Base-by-base conservation (phyloP, 768 basidiomycete genomes). In the Lactarius pseudohatsudake region DNA sequence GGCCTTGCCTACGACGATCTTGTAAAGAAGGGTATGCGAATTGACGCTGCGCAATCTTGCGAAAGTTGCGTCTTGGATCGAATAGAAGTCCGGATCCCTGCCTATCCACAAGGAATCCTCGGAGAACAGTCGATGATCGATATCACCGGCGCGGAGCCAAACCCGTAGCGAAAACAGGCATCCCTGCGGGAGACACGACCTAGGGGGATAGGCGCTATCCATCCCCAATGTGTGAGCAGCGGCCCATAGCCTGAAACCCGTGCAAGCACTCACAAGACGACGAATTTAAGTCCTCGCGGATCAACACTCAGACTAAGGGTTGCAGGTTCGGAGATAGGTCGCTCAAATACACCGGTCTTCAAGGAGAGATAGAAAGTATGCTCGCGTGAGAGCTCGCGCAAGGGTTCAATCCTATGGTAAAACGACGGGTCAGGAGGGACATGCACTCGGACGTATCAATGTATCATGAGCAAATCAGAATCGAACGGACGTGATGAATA, bases 81-180 rank as follows among this genome's bases (percentile, higher is more conserved):
- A 77, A 54, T 77, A 74, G 72, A 90, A 89, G 71, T 89, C 86
- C 5, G 85, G 85, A 71, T 90, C 86, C 71, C 79, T 84, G 20
- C 85, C 87, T 15, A 89, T 76, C 86, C 86, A 89, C 32, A 89
- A 72, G 32, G 87, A 85, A 69, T 87, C 85, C 22, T 85, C 85
- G 41, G 81, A 81, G 70, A 90, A 89, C 54, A 89, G 63, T 41
- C 86, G 82, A 66, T 88, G 88, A 64, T 89, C 85, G 43, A 85
- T 75, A n/a, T 78, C 80, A 38, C 81, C 81, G 6, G 80, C 80
- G 16, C 84, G 80, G 54, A 89, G 76, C 87, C 88, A 90, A 22
- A 88, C 84, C 0, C 88, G 85, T 26, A 88, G 76, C 18, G 83
- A 81, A 76, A 79, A 84, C 3, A 87, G 73, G 62, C 81, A 83